Evolutionary conservation across 1,139 yeast genomes (phyloP), one percentile per base, ranked within the genome.

Genomic region (Candida pseudoviswanathii): DNA sequence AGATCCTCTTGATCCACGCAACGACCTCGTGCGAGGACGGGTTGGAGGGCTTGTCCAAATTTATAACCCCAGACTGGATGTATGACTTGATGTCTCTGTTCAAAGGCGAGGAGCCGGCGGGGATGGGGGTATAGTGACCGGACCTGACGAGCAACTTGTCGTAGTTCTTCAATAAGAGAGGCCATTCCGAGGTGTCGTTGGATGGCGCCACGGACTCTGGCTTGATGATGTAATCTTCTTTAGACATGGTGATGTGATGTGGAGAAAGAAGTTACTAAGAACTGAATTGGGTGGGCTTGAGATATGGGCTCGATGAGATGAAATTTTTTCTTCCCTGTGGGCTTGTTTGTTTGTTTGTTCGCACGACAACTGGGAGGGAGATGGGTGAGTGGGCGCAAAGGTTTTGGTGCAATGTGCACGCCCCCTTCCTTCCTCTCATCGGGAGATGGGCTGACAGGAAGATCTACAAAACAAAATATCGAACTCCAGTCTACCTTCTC

Each of bases 11-110:
- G 65, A 94, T 86, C 99, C 99, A 94, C 34, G 99, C 99, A 61
- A 94, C 99, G 66, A 94, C 99, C 77, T 94, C 98, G 76, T 92
- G 98, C 49, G 97, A 89, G 47, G 96, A 89, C 60, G 99, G 99
- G 72, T 94, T 94, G 34, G 96, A 88, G 60, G 99, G 99, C 75
- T 94, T 94, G 76, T 94, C 99, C 64, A 94, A 81, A 77, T 94
- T 94, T 68, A 94, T 92, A 50, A 94, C 96, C 78, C 99, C 99
- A 10, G 97, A 86, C 45, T 95, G 85, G 61, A 94, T 79, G 71
- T 94, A 94, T 40, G 90, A 81, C 73, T 89, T 89, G 62, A 94
- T 75, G 71, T 92, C 97, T 78, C 99, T 86, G 75, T 91, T 91
- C 66, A 89, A 80, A 53, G 99, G 99, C 52, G 97, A 84, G 67